A percentile compares a stretch with the other conserved stretches of the same genome.
Evolutionary conservation across 192 early-diverging fungal species (phyloP).

Genomic region (Thamnidium elegans): DNA sequence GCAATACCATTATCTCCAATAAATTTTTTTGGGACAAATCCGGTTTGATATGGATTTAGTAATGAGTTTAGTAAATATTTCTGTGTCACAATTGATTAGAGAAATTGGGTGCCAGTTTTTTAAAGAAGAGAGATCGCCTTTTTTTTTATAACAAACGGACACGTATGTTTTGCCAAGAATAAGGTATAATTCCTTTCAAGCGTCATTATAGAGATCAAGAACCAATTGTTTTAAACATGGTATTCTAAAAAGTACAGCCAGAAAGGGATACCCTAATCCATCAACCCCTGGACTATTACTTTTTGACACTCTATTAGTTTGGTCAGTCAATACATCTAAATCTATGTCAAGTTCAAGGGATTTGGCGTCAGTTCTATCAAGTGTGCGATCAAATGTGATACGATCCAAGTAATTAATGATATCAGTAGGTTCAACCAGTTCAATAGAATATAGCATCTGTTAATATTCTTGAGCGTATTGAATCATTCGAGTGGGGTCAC

Average conservation of each 20-base stretch:
- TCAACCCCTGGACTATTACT: no score
- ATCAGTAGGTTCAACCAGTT: no score
- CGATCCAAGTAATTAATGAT: no score
- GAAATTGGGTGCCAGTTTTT: constrained; percentile 18
- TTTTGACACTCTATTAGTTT: no score
- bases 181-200: neutral
- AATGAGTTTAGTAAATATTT: constrained; percentile 14
- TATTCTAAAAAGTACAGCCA: neutral
- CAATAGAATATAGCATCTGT: no score
- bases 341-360: no score
- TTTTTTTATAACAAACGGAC: neutral
- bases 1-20: constrained; percentile 19
- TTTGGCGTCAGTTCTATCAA: no score
- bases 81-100: constrained; percentile 15
- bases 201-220: neutral
- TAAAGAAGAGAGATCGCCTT: constrained; percentile 7
- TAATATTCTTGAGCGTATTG: no score
- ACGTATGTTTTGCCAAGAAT: no score
- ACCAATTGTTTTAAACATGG: neutral
- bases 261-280: neutral
- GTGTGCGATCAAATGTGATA: no score
- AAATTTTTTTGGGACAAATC: constrained; percentile 12
- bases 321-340: no score
- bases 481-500: neutral
- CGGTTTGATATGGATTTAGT: constrained; percentile 20